Percentiles rank a stretch among this genome's conserved stretches.
phyloP scores from a whole-genome alignment of 2,329 filamentous ascomycete genomes.

The Tolypocladium inflatum region DNA sequence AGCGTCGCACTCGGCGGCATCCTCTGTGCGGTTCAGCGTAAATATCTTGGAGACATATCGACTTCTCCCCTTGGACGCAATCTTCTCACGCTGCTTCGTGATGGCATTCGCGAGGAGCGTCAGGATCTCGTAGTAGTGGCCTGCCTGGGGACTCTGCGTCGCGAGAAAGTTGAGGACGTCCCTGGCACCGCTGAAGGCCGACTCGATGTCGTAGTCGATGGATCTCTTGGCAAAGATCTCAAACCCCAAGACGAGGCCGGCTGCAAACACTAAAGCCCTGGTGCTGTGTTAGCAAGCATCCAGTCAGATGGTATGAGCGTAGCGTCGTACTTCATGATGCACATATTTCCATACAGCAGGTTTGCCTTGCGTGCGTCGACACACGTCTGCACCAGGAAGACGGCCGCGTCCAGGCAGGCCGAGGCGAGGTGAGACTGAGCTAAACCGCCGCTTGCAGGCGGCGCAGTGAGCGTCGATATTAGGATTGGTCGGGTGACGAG shows the following conservation, averaged over 20 bases:
- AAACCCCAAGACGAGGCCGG: slow-evolving; percentile 47
- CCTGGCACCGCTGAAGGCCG: slow-evolving; percentile 38
- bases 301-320: fast-evolving
- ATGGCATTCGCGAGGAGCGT: slow-evolving; percentile 35
- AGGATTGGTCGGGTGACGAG: slow-evolving; percentile 46
- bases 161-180: slow-evolving; percentile 39
- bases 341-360: slow-evolving; percentile 44
- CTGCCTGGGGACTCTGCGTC: slow-evolving; percentile 42
- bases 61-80: slow-evolving; percentile 11
- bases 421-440: slow-evolving; percentile 30
- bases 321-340: slow-evolving; percentile 42
- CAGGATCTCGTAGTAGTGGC: slow-evolving; percentile 48
- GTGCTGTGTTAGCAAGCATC: background rate
- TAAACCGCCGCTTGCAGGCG: slow-evolving; percentile 16
- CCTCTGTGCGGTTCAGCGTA: slow-evolving; percentile 5
- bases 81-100: slow-evolving; percentile 23
- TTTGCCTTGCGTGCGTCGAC: slow-evolving; percentile 33
- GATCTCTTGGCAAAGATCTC: slow-evolving; percentile 41
- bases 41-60: slow-evolving; percentile 18
- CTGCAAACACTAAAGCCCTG: slow-evolving; percentile 45
- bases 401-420: slow-evolving; percentile 45
- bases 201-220: slow-evolving; percentile 32
- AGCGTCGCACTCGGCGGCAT: background rate
- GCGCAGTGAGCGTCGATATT: slow-evolving; percentile 36
- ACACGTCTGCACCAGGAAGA: slow-evolving; percentile 46